phyloP scores from a whole-genome alignment of 305 asterid genomes.

The Fraxinus xanthoxyloides region DNA sequence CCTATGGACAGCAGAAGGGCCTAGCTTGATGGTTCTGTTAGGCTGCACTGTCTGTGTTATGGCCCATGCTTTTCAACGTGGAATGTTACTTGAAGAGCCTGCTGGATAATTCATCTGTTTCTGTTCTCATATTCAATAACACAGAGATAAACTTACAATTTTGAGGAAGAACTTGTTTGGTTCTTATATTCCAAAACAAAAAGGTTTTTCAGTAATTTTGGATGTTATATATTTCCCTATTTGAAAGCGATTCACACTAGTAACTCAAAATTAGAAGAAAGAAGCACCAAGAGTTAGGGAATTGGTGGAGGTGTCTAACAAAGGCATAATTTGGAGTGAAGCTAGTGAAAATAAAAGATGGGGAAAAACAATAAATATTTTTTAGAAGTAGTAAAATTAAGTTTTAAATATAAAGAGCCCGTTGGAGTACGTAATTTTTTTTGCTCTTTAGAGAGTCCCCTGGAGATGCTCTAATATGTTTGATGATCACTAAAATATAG shows the following conservation, averaged over 20 bases:
- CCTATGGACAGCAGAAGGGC: conserved; percentile 3
- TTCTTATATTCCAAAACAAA: background rate
- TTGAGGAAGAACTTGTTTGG: background rate
- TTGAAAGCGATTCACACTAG: background rate
- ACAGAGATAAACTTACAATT: background rate
- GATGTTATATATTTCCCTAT: background rate
- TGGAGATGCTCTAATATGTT: background rate
- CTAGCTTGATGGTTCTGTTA: conserved; percentile 1
- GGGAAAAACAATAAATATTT: background rate
- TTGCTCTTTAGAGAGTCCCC: background rate
- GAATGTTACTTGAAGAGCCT: background rate
- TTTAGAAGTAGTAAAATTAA: background rate
- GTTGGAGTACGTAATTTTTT: background rate
- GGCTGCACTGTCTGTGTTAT: conserved; percentile 13
- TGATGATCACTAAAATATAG: background rate
- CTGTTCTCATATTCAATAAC: background rate
- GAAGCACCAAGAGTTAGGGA: background rate
- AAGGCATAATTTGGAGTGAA: background rate
- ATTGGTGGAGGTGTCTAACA: background rate
- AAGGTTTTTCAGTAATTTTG: background rate
- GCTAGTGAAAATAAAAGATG: background rate
- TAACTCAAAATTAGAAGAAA: background rate
- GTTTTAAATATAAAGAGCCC: background rate
- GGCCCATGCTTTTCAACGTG: background rate
- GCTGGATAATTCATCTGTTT: conserved; percentile 11